Evolutionary conservation across 352 stramenopile genomes (phyloP), one percentile per base, ranked within the genome.

Genomic region (Phytopythium ostracodes): DNA sequence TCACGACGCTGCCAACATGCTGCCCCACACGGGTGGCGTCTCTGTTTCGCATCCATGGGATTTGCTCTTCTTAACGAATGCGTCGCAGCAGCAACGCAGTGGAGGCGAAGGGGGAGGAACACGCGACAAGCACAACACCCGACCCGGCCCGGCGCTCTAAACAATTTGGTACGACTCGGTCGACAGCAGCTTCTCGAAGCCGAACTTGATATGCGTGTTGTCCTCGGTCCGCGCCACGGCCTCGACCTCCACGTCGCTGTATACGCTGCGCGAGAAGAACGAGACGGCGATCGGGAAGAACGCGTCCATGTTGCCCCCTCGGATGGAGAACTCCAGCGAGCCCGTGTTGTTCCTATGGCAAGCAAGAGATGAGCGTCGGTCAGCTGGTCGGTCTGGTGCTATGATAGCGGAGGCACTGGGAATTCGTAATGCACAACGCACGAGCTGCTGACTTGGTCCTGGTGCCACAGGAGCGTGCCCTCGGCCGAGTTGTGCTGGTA

Each of bases 271-370:
- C 60, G 87, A 96, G 74, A 92, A 96, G 75, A 96, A 96, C 62
- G 84, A 92, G 27, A 96, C 81, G n/a, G 82, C 67, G 54, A 96
- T 88, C 60, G 87, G 87, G 73, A 96, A 96, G 73, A 94, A 96
- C 35, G 76, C 77, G 65, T 96, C 87, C 50, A 96, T 64, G 59
- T 91, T 84, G 67, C 75, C 78, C 65, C 87, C 84, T 18, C 83
- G 84, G 59, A 96, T 76, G n/a, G 73, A 71, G 60, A 96, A 96
- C 62, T 96, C 87, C 53, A 96, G 64, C 20, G 79, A 89, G 27
- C 87, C 87, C 27, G 81, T 78, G 65, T 84, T 89, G 73, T 96
- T 96, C 59, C 84, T 95, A 56, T 36, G 49, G 56, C 15, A 27
- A 33, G 43, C 33, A 40, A 2, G 31, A 18, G 17, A 4, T 12